These are phyloP conservation scores for Carallia brachiata DNA, from an alignment of 345 rosid genomes.

Conservation along the genomic window DNA sequence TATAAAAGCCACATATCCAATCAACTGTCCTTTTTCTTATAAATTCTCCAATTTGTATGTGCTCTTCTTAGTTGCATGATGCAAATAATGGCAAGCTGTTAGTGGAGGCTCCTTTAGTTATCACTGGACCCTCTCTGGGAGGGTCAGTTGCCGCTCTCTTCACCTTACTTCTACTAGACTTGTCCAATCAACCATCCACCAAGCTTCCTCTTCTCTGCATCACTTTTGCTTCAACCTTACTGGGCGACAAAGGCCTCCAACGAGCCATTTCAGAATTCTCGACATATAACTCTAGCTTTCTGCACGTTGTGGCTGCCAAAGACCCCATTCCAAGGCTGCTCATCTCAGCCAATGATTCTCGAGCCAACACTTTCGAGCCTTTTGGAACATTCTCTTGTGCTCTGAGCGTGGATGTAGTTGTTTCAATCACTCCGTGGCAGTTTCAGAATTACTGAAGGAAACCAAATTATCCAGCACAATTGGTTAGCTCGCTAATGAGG, in stretches of 20 bases:
- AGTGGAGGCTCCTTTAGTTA: constrained; percentile 26
- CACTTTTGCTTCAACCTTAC: constrained; percentile 62
- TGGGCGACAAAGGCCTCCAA: constrained; percentile 37
- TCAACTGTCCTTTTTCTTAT: too few species aligned
- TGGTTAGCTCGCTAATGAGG: constrained; percentile 4
- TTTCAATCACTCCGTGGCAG: constrained; percentile 44
- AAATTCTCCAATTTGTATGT: too few species aligned
- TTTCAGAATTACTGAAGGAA: constrained; percentile 25
- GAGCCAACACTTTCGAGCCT: too few species aligned
- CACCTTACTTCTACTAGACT: constrained; percentile 53
- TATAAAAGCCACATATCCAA: too few species aligned
- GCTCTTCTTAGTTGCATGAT: too few species aligned
- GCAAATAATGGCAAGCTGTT: too few species aligned
- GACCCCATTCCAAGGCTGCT: too few species aligned
- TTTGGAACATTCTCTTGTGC: too few species aligned
- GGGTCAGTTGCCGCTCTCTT: constrained; percentile 72
- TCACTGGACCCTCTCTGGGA: constrained; percentile 55
- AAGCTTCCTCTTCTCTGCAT: constrained; percentile 50
- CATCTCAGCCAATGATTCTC: too few species aligned
- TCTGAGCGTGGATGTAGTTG: constrained; percentile 41
- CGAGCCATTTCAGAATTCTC: too few species aligned
- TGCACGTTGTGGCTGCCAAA: too few species aligned
- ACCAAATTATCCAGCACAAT: constrained; percentile 1
- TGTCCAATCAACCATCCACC: constrained; percentile 8
- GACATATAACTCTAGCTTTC: too few species aligned